Evolutionary conservation across 306 rosid genomes (phyloP), one percentile per base, ranked within the genome.

Genomic region (Quercus glauca): DNA sequence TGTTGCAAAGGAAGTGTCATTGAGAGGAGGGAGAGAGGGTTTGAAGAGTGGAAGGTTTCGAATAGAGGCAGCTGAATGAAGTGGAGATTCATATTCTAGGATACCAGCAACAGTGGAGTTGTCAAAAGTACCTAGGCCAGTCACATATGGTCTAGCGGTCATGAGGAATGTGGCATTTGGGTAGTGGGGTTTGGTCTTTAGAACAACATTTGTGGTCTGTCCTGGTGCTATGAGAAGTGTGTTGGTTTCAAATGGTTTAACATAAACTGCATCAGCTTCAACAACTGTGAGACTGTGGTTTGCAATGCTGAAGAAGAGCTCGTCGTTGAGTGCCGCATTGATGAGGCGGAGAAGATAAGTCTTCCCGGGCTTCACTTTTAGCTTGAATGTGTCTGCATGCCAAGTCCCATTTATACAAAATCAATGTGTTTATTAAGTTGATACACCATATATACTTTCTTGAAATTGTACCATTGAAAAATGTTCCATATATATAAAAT

Each of bases 261-360:
- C 75, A 25, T 71, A 71, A 49, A 71, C 12, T 12, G 75, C 75
- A 21, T 71, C 75, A 4, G 57, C 59, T 71, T 71, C 75, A 49
- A 71, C 75, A 49, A 71, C 35, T 49, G 58, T 71, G 58, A 71
- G 20, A 0, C 12, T 71, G 75, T 71, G 75, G 75, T 71, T 71
- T 71, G 75, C 57, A 49, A 71, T 49, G 56, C 75, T 71, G 75
- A 71, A 71, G 35, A 71, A 71, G 11, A 71, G 75, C 33, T 71
- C 75, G 12, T 71, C 75, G 2, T 41, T 45, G 43, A 64, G 70
- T 28, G 70, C 43, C 3, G 70, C 70, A 15, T 64, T 64, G 70
- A 64, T 17, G 3, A 64, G 28, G 1, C 70, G 70, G 43, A 64
- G 70, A 64, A 64, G 70, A 29, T 64, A 64, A 29, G 70, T 64